A percentile compares a stretch with the other conserved stretches of the same genome.
phyloP scores from a whole-genome alignment of 768 basidiomycete species.

The Trametes cubensis region DNA sequence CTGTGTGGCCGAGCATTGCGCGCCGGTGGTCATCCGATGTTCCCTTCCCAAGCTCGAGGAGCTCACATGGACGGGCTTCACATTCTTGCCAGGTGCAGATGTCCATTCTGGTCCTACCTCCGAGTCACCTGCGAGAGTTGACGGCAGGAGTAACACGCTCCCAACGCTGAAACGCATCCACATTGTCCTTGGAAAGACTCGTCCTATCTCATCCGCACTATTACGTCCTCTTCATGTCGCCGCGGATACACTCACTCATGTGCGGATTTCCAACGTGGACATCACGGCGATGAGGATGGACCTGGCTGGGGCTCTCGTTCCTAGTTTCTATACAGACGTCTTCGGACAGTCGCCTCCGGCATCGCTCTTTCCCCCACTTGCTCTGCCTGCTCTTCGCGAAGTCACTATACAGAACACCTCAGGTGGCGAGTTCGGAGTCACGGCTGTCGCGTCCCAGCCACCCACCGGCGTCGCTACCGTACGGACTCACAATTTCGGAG shows the following conservation, averaged over 20 bases:
- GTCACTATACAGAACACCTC: no score
- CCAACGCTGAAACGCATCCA: slow-evolving; percentile 1
- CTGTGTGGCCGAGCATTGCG: neutral
- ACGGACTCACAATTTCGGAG: no score
- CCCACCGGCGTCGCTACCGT: no score
- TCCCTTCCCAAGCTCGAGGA: neutral
- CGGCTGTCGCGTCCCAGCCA: no score
- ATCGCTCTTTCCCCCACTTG: no score
- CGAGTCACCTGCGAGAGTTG: no score
- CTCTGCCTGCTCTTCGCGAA: no score
- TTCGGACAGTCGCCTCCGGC: neutral
- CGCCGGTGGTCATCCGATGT: neutral
- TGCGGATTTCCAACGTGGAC: neutral
- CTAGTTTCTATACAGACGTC: neutral
- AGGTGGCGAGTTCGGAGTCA: no score
- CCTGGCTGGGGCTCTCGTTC: neutral
- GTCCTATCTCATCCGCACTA: neutral
- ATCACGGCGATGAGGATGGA: neutral
- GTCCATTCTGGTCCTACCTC: no score
- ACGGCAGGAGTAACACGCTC: neutral
- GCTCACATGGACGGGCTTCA: neutral
- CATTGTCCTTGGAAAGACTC: neutral
- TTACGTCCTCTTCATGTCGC: neutral
- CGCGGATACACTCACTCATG: neutral
- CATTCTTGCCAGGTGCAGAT: no score